phyloP scores from a whole-genome alignment of 306 rosid species.

The Fragaria iinumae region DNA sequence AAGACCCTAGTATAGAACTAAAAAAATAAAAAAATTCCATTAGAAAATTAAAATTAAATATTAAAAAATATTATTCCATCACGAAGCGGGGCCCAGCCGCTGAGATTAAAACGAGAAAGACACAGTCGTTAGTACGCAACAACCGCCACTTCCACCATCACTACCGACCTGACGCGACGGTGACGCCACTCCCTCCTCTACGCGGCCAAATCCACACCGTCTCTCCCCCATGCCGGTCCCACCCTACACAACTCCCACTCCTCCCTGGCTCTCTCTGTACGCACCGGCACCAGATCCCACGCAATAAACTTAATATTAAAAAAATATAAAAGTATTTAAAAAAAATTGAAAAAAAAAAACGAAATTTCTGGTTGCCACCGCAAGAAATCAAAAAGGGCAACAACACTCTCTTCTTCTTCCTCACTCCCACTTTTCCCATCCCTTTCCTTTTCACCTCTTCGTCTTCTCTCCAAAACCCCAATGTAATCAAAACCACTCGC shows the following conservation, averaged over 20 bases:
- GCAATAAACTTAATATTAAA: neutral
- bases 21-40: too few species aligned
- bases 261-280: neutral
- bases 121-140: slow-evolving; percentile 8
- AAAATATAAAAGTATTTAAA: too few species aligned
- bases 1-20: too few species aligned
- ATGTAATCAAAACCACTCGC: neutral
- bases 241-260: neutral
- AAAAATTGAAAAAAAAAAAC: neutral
- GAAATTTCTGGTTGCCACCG: neutral
- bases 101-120: neutral
- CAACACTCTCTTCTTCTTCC: neutral
- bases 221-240: neutral
- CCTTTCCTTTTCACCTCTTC: neutral
- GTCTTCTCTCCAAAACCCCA: slow-evolving; percentile 10
- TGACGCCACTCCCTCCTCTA: too few species aligned
- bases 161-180: neutral
- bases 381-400: slow-evolving; percentile 11
- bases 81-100: neutral
- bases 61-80: neutral
- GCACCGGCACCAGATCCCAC: slow-evolving; percentile 11
- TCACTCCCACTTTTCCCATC: neutral
- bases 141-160: neutral
- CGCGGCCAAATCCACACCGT: neutral
- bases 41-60: too few species aligned